A percentile compares a stretch with the other conserved stretches of the same genome.
phyloP scores from a whole-genome alignment of 2,329 filamentous ascomycete genomes.

The Monosporascus sp. region DNA sequence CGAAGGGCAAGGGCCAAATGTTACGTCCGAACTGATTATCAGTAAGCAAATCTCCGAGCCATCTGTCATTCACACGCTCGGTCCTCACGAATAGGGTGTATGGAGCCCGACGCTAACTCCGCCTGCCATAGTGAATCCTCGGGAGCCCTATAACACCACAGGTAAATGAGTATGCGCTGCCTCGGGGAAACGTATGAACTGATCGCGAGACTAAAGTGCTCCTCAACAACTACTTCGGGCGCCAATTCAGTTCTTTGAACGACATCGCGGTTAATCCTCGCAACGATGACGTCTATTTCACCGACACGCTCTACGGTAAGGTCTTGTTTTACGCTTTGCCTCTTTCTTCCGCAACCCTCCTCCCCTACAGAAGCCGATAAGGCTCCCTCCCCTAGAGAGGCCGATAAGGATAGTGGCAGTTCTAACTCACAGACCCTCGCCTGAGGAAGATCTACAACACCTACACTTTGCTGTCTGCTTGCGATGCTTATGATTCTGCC shows the following conservation, averaged over 20 bases:
- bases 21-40: slow-evolving; percentile 33
- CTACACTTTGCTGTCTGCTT: too few relatives aligned
- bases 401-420: background rate
- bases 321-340: background rate
- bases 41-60: slow-evolving; percentile 4
- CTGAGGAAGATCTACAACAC: too few relatives aligned
- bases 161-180: slow-evolving; percentile 22
- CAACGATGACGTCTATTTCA: slow-evolving; percentile 60
- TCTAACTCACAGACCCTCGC: too few relatives aligned
- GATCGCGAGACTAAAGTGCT: slow-evolving; percentile 31
- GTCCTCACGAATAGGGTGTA: too few relatives aligned
- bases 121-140: slow-evolving; percentile 30
- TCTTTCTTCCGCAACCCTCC: too few relatives aligned
- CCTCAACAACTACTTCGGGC: slow-evolving; percentile 55
- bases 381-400: background rate
- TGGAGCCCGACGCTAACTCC: background rate
- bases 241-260: slow-evolving; percentile 56
- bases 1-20: slow-evolving; percentile 43
- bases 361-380: background rate
- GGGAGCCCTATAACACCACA: slow-evolving; percentile 45
- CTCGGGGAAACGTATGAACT: background rate
- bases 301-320: slow-evolving; percentile 53
- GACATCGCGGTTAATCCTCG: slow-evolving; percentile 49
- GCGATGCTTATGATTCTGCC: too few relatives aligned
- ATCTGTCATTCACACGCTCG: background rate